Percentiles rank a stretch among this genome's conserved stretches.
Evolutionary conservation across 805 yeast genomes (phyloP).

Genomic region (Jamesozyma piceae): DNA sequence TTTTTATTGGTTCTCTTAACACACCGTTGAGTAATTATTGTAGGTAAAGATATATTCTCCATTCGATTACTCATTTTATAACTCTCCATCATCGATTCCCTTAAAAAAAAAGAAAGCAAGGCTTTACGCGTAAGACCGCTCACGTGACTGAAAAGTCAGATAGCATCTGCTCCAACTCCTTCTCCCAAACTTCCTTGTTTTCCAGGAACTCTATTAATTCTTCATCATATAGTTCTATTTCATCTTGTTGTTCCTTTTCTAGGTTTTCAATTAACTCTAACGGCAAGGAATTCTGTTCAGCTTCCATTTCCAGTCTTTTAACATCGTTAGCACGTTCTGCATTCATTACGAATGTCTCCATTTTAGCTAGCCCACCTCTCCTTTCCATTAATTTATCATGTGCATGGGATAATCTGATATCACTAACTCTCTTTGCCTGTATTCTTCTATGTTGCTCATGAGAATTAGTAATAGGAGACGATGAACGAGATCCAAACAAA

Average conservation of each 20-base stretch:
- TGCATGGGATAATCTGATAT: background rate
- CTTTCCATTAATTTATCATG: slow-evolving; percentile 1
- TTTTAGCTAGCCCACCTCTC: slow-evolving; percentile 22
- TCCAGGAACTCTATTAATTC: slow-evolving; percentile 19
- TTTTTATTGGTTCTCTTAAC: no score
- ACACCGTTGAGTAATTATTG: no score
- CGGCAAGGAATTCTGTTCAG: slow-evolving; percentile 14
- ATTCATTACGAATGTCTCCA: slow-evolving; percentile 25
- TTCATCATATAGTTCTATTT: slow-evolving; percentile 18
- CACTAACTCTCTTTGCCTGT: background rate
- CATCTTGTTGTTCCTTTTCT: slow-evolving; percentile 14
- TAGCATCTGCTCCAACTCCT: slow-evolving; percentile 16
- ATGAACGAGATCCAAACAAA: background rate
- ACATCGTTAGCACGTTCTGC: slow-evolving; percentile 15
- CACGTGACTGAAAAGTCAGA: slow-evolving; percentile 6
- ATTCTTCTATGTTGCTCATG: background rate
- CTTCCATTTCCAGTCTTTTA: slow-evolving; percentile 11
- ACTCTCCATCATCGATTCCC: background rate
- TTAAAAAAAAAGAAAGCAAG: background rate
- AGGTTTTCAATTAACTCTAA: slow-evolving; percentile 13
- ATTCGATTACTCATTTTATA: no score
- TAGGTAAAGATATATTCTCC: no score
- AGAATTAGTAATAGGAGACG: slow-evolving; percentile 1
- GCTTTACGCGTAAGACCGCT: background rate
- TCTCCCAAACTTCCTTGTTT: slow-evolving; percentile 11